Evolutionary conservation across 1,139 yeast genomes (phyloP).

Genomic region (Debaryomyces psychrophilus): DNA sequence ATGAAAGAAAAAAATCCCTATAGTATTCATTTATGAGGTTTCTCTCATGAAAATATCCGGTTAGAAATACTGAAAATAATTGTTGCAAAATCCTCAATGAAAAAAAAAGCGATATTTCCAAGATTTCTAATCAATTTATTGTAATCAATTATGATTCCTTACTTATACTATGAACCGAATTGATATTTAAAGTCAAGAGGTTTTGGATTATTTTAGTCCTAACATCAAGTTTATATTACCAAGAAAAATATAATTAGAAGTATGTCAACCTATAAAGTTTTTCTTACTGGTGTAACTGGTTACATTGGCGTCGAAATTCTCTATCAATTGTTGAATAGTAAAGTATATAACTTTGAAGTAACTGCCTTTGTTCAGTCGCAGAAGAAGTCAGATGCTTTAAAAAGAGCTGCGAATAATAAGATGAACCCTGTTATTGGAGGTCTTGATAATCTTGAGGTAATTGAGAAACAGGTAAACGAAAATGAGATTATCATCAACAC

Average conservation of each 20-base stretch:
- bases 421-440: conserved; percentile 25
- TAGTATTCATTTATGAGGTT: not conserved
- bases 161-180: no score
- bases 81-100: not conserved
- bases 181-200: not conserved
- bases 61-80: not conserved
- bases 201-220: no score
- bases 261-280: conserved; percentile 15
- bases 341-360: conserved; percentile 19
- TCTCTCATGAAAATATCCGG: not conserved
- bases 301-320: conserved; percentile 38
- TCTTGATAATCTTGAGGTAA: conserved; percentile 25
- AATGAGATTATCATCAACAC: conserved; percentile 39
- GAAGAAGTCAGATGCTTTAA: conserved; percentile 26
- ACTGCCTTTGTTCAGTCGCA: conserved; percentile 31
- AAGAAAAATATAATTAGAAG: no score
- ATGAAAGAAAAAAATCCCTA: not conserved
- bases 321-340: conserved; percentile 25
- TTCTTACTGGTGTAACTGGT: conserved; percentile 39
- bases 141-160: not conserved
- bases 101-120: conserved; percentile 3
- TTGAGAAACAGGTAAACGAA: conserved; percentile 24
- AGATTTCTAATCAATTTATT: conserved; percentile 3
- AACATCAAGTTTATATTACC: no score
- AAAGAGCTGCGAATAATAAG: conserved; percentile 21